Base-by-base conservation (phyloP, 1,284 basidiomycete species). In the Trichosporon sp. region DNA sequence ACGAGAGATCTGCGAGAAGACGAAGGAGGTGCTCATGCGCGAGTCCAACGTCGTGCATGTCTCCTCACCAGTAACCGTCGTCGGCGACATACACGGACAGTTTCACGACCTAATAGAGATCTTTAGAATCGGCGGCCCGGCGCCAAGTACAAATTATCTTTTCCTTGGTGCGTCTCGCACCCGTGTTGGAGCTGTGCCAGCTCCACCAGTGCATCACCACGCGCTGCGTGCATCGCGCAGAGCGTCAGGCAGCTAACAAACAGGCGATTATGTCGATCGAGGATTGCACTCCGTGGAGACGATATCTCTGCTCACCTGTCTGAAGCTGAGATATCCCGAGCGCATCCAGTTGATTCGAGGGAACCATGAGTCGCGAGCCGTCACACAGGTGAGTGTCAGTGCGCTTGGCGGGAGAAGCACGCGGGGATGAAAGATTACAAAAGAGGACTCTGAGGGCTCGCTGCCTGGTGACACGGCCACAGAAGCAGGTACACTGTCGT, bases 51-150 rank as follows among this genome's bases (percentile, higher is more conserved):
- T 99, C 64, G 94, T 99, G 13, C 96, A 99, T 76, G 91, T 99
- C 72, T 89, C 88, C 67, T 91, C 95, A 1, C 96, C 96, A n/a
- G 94, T 99, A 52, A 99, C 96, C 1, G 96, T 99, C 31, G 95
- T 99, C 31, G 96, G 96, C 61, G 96, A 99, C 79, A 99, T 99
- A 62, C 95, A 99, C 80, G 95, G 77, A 16, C 95, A 99, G 85
- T 99, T 99, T 82, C 96, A 99, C 83, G 96, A 99, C 83, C 85
- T 99, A 72, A 91, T 99, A 77, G 95, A 99, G 82, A 98, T 99
- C 78, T 99, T 99, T 75, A 86, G 95, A 58, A 99, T 99, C 85
- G 95, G 96, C 57, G 95, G 95, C 37, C 92, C 93, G 73, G 92
- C 92, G 2, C 95, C 95, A 2, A 86, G 95, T 74, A 99, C 95